Evolutionary conservation across 164 flowering plant species (phyloP).

Genomic region (Santalum album): DNA sequence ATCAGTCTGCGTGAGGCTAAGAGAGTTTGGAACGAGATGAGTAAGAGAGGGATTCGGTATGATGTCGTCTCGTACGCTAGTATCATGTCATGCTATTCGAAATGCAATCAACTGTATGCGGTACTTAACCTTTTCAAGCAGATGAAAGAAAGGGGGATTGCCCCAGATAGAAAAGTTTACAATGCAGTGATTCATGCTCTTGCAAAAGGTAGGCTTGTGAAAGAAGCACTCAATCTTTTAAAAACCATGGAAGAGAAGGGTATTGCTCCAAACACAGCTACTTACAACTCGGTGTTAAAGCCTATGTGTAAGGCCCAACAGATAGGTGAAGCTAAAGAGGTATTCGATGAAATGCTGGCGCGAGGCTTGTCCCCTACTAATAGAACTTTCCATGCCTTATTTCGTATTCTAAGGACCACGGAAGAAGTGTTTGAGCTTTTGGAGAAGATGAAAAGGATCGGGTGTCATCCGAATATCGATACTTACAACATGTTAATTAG

Average conservation of each 20-base stretch:
- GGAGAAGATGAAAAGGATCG: constrained; percentile 46
- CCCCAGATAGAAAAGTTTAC: constrained; percentile 71
- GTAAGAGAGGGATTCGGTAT: constrained; percentile 30
- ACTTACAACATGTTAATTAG: constrained; percentile 74
- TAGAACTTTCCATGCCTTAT: constrained; percentile 63
- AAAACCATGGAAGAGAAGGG: constrained; percentile 65
- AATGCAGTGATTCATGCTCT: constrained; percentile 72
- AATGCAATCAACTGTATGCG: constrained; percentile 30
- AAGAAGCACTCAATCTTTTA: constrained; percentile 54
- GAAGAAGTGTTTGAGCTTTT: constrained; percentile 65
- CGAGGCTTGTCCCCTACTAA: constrained; percentile 48
- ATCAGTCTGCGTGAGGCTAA: constrained; percentile 49
- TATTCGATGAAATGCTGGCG: constrained; percentile 57
- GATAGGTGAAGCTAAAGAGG: constrained; percentile 41
- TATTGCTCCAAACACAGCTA: constrained; percentile 40
- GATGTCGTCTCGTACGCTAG: constrained; percentile 68
- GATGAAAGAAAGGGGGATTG: constrained; percentile 53
- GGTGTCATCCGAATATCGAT: constrained; percentile 50
- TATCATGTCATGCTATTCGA: constrained; percentile 66
- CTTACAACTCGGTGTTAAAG: constrained; percentile 71
- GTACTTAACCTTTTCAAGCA: constrained; percentile 45
- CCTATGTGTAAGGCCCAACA: constrained; percentile 57
- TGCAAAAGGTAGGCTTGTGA: constrained; percentile 50
- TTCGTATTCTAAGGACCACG: constrained; percentile 38
- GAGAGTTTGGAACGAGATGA: constrained; percentile 76